Evolutionary conservation across 306 rosid genomes (phyloP).

Genomic region (Pterocarpus santalinus): DNA sequence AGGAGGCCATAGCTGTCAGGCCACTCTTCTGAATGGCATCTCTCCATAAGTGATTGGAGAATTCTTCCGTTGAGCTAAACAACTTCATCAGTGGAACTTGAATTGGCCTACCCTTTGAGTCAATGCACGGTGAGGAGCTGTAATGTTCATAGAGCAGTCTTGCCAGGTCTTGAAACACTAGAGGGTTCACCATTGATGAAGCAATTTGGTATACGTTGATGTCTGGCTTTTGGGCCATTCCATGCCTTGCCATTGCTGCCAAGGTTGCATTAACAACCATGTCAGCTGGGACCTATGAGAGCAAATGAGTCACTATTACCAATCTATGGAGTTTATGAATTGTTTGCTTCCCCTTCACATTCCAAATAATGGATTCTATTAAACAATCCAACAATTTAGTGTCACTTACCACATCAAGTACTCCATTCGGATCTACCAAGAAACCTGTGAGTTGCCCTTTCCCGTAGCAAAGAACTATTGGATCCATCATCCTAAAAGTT

Average conservation of each 20-base stretch:
- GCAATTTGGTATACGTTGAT: slow-evolving; percentile 89
- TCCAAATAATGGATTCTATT: background rate
- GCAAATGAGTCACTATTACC: slow-evolving; percentile 25
- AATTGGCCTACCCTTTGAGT: slow-evolving; percentile 81
- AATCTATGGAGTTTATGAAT: slow-evolving; percentile 4
- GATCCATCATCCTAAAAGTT: slow-evolving; percentile 90
- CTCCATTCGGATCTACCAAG: slow-evolving; percentile 87
- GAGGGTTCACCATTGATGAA: slow-evolving; percentile 88
- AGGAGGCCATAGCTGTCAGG: slow-evolving; percentile 59
- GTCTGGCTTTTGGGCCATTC: slow-evolving; percentile 63
- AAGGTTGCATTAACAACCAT: slow-evolving; percentile 94
- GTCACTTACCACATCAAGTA: slow-evolving; percentile 81
- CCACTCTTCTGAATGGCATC: slow-evolving; percentile 72
- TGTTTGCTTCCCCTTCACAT: slow-evolving; percentile 21
- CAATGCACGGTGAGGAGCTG: slow-evolving; percentile 73
- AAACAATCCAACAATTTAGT: slow-evolving; percentile 13
- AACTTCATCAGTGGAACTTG: slow-evolving; percentile 82
- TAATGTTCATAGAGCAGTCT: slow-evolving; percentile 74
- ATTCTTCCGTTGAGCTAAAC: slow-evolving; percentile 83
- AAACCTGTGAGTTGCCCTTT: slow-evolving; percentile 94
- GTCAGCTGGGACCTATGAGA: slow-evolving; percentile 86
- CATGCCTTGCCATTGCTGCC: slow-evolving; percentile 94
- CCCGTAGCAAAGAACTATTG: slow-evolving; percentile 90
- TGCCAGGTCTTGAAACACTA: slow-evolving; percentile 68
- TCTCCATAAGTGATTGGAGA: slow-evolving; percentile 81